These are phyloP conservation scores for Botrytis byssoidea DNA, from an alignment of 2,329 filamentous ascomycete genomes.

Conservation along the genomic window DNA sequence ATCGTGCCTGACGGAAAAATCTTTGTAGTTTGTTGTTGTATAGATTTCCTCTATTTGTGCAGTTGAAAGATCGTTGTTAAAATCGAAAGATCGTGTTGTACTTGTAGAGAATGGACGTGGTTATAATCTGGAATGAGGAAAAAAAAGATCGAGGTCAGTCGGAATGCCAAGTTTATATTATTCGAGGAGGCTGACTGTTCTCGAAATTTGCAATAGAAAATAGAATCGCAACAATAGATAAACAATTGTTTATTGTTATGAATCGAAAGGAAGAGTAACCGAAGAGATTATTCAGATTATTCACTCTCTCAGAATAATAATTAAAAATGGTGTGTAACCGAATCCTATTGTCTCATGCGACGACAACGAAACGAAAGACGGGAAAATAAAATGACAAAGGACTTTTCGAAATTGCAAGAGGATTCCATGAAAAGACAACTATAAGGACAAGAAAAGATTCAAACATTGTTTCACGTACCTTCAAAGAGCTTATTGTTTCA, in stretches of 20 bases:
- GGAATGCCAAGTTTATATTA: constrained; percentile 14
- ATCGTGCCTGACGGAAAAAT: constrained; percentile 34
- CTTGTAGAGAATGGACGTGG: constrained; percentile 1
- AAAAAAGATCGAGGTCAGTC: constrained; percentile 2
- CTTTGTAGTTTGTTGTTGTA: constrained; percentile 20
- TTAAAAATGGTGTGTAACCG: not conserved
- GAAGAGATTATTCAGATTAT: not conserved
- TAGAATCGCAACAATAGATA: not conserved
- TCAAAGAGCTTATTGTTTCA: not conserved
- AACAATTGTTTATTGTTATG: constrained; percentile 2
- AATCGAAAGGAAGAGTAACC: not conserved
- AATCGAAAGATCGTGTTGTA: constrained; percentile 1
- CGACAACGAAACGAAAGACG: not conserved
- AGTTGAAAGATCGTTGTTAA: not conserved
- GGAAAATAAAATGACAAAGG: not conserved
- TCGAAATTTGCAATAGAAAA: not conserved
- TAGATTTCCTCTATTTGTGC: not conserved
- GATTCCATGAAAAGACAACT: not conserved
- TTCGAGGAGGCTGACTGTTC: not conserved
- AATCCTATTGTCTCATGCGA: not conserved
- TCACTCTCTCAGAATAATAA: not conserved
- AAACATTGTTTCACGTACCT: constrained; percentile 7
- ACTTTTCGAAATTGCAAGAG: not conserved
- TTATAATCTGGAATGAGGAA: constrained; percentile 9
- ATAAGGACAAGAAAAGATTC: not conserved